A percentile compares a stretch with the other conserved stretches of the same genome.
Evolutionary conservation across 371 early-diverging fungal genomes (phyloP).

Genomic region (Mortierella sp.): DNA sequence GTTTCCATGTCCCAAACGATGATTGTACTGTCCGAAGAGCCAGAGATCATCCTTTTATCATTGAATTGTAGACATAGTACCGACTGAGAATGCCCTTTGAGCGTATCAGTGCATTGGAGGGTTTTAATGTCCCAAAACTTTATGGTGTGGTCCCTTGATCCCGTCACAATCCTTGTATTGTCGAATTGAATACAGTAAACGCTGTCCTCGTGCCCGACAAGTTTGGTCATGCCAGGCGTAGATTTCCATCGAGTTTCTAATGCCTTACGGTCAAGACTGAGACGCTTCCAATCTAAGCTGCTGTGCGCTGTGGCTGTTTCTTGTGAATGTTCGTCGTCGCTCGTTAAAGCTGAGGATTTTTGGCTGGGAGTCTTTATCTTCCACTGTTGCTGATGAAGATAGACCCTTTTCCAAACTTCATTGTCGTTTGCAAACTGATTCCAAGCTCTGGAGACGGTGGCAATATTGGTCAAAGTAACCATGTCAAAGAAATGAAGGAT

Average conservation of each 20-base stretch:
- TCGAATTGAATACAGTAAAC: conserved; percentile 97
- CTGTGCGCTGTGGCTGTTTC: not conserved
- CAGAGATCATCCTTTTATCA: conserved; percentile 84
- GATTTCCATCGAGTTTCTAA: conserved; percentile 67
- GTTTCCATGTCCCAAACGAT: conserved; percentile 88
- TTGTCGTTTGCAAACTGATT: conserved; percentile 62
- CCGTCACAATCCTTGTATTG: conserved; percentile 84
- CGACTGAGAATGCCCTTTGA: conserved; percentile 89
- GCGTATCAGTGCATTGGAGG: conserved; percentile 75
- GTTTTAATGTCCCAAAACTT: conserved; percentile 80
- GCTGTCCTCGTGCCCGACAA: conserved; percentile 90
- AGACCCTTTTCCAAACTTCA: conserved; percentile 68
- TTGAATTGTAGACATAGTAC: conserved; percentile 93
- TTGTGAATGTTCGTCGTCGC: not conserved
- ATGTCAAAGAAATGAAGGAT: conserved; percentile 64
- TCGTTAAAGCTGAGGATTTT: not conserved
- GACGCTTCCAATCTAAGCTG: conserved; percentile 62
- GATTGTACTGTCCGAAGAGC: conserved; percentile 91
- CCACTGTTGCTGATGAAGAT: conserved; percentile 59
- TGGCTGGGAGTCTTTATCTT: conserved; percentile 42
- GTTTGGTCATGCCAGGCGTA: conserved; percentile 58
- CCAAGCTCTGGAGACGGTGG: conserved; percentile 68
- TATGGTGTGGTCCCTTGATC: conserved; percentile 93
- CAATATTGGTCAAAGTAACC: conserved; percentile 57
- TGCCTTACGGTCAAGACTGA: conserved; percentile 64